Evolutionary conservation across 352 stramenopile genomes (phyloP), one percentile per base, ranked within the genome.

Genomic region (Pythium sp.): DNA sequence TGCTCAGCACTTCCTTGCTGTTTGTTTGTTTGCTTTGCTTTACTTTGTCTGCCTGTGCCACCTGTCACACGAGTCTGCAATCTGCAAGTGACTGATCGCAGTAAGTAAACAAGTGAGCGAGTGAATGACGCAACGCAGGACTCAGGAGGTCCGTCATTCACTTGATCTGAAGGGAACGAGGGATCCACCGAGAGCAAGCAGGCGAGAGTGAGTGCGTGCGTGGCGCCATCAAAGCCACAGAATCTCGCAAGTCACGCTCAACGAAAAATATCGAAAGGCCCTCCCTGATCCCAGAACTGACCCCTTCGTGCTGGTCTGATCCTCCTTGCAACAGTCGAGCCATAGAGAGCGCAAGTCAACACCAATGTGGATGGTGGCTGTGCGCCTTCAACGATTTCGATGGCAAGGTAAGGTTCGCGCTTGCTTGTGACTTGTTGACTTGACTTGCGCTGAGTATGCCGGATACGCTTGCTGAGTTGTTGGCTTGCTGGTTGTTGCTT

Each of bases 131-230:
- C 53, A 38, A 20, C 53, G 26, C 22, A 18, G 22, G 53, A 34
- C 14, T 49, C 43, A 5, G 9, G 43, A 49, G 43, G 53, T 34
- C 53, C 26, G 53, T 58, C 53, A 32, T 38, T 49, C 24, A 58
- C 14, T n/a, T 15, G 12, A 22, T 12, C 12, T 18, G 53, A 34
- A 15, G n/a, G 22, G 34, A 14, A 18, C 1, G 53, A 58, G 53
- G 53, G 53, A 58, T 58, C 53, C 53, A 58, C 53, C 53, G 53
- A 58, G 26, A 58, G 26, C 26, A 43, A 43, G 36, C 11, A 41
- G 3, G 22, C 28, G 5, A 28, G n/a, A 22, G 12, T n/a, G 49
- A 5, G n/a, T 18, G 34, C 11, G 26, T 15, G 49, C 8, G 22
- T 56, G 14, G 24, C 14, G 49, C 49, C 49, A 56, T 22, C 9